These are phyloP conservation scores for Sporothrix mexicana DNA, from an alignment of 2,329 filamentous ascomycete genomes.

Conservation along the genomic window DNA sequence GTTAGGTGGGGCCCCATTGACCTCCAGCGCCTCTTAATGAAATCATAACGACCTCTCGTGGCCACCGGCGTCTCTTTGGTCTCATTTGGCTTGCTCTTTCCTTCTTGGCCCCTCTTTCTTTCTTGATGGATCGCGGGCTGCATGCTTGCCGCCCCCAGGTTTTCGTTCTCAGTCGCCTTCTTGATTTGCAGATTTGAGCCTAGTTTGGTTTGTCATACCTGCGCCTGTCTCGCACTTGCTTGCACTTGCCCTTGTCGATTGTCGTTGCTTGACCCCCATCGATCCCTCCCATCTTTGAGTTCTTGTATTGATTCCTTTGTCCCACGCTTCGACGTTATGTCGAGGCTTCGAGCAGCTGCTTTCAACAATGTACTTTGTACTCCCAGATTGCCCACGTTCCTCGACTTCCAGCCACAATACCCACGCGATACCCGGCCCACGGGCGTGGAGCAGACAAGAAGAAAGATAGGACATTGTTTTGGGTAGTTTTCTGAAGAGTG, in stretches of 20 bases:
- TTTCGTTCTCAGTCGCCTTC: background rate
- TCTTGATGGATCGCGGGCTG: conserved; percentile 18
- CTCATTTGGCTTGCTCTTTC: too few relatives aligned
- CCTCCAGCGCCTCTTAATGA: background rate
- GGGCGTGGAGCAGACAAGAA: background rate
- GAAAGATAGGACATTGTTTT: background rate
- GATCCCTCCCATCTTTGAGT: background rate
- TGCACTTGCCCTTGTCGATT: background rate
- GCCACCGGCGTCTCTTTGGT: background rate
- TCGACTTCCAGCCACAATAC: background rate
- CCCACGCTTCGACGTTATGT: too few relatives aligned
- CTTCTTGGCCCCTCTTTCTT: background rate
- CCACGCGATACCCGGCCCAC: conserved; percentile 18
- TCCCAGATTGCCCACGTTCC: background rate
- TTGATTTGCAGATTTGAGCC: background rate
- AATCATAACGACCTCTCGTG: background rate
- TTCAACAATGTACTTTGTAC: background rate
- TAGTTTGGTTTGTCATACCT: background rate
- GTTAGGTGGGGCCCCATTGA: background rate
- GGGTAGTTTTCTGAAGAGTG: background rate
- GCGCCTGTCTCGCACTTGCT: background rate
- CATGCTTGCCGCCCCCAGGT: conserved; percentile 30
- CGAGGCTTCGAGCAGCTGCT: too few relatives aligned
- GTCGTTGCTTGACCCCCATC: background rate
- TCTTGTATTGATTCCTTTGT: too few relatives aligned